Evolutionary conservation across 345 rosid genomes (phyloP).

Genomic region (Salix arbutifolia): DNA sequence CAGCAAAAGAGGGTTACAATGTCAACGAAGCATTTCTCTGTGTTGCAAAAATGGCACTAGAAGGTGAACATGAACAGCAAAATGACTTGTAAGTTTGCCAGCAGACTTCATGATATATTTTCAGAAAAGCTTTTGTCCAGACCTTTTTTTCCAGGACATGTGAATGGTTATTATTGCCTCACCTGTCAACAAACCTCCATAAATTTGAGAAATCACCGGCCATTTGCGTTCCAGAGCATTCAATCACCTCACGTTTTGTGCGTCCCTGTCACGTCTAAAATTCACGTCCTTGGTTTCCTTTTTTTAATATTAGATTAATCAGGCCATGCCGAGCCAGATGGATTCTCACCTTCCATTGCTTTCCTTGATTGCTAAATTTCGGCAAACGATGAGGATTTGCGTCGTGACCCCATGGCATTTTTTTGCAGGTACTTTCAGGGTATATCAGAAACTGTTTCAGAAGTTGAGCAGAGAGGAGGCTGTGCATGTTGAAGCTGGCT

Average conservation of each 20-base stretch:
- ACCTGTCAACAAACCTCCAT: neutral
- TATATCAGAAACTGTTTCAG: slow-evolving; percentile 52
- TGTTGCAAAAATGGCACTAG: slow-evolving; percentile 54
- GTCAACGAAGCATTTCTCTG: slow-evolving; percentile 72
- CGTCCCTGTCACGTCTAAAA: neutral
- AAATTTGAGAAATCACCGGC: neutral
- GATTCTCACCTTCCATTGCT: too few relatives aligned
- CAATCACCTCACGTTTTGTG: neutral
- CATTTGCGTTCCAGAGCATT: neutral
- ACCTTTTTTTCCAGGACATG: neutral
- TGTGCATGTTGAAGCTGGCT: slow-evolving; percentile 55
- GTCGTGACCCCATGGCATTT: too few relatives aligned
- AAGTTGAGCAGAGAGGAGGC: slow-evolving; percentile 54
- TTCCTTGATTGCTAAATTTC: too few relatives aligned
- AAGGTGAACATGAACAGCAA: slow-evolving; percentile 47
- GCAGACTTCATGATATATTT: neutral
- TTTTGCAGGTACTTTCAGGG: slow-evolving; percentile 53
- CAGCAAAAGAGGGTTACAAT: slow-evolving; percentile 69
- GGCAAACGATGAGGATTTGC: neutral
- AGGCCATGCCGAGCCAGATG: too few relatives aligned
- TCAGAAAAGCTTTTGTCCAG: neutral
- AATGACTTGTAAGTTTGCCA: slow-evolving; percentile 45
- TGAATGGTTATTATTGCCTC: neutral
- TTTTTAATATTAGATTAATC: too few relatives aligned
- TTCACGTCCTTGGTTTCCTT: neutral